These are phyloP conservation scores for Neurospora pannonica DNA, from an alignment of 495 filamentous ascomycete genomes.

Conservation along the genomic window DNA sequence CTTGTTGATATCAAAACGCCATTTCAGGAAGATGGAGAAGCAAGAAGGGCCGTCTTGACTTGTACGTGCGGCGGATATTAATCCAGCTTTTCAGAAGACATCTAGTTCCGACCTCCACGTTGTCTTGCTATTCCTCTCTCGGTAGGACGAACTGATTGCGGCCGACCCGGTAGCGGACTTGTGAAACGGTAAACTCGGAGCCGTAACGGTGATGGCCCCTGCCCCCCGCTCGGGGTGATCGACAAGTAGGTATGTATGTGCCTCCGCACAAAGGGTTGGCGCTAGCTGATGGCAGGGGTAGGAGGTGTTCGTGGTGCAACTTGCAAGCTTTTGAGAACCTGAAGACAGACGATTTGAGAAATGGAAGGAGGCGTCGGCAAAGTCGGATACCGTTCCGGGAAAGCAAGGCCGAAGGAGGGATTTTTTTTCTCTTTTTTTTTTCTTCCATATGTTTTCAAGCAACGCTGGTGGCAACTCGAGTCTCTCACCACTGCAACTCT, in stretches of 20 bases:
- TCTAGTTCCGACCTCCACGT: background rate
- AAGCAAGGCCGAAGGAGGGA: background rate
- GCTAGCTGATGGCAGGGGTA: background rate
- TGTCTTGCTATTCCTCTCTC: background rate
- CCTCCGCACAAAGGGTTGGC: background rate
- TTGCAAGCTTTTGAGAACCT: background rate
- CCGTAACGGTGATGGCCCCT: background rate
- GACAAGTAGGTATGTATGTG: background rate
- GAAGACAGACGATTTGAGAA: background rate
- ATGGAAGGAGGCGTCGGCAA: background rate
- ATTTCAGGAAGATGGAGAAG: background rate
- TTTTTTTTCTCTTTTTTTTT: no score
- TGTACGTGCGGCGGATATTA: background rate
- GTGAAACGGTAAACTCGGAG: background rate
- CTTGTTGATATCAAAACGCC: background rate
- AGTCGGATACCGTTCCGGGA: background rate
- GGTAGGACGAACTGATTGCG: background rate
- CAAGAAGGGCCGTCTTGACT: background rate
- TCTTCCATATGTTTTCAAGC: background rate
- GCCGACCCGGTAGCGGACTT: background rate
- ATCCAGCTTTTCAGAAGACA: background rate
- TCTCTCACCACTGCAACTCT: conserved; percentile 33
- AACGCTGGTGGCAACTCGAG: background rate
- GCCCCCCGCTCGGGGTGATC: background rate
- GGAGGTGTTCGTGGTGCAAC: background rate